Conservation (phyloP, 306 rosid genomes). For the Nissolia schottii region DNA sequence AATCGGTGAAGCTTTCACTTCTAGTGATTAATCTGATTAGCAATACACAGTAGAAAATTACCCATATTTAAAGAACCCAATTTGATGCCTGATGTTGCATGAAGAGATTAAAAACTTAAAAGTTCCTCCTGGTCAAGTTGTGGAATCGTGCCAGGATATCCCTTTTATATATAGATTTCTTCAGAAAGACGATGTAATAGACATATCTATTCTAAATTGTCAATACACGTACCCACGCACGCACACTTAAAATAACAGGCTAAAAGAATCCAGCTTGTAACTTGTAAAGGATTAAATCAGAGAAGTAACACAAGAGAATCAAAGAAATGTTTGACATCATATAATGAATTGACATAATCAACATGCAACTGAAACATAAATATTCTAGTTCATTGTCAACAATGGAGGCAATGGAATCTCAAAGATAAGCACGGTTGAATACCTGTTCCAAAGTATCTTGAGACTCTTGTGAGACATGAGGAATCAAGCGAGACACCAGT, state of each 20-base stretch:
- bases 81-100: neutral
- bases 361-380: neutral
- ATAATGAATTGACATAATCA: slow-evolving; percentile 20
- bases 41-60: neutral
- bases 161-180: neutral
- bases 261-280: neutral
- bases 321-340: neutral
- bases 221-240: neutral
- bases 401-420: neutral
- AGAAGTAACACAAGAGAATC: neutral
- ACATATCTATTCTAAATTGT: neutral
- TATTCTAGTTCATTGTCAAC: slow-evolving; percentile 1
- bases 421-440: slow-evolving; percentile 23
- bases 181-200: neutral
- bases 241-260: neutral
- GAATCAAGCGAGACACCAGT: slow-evolving; percentile 57
- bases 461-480: slow-evolving; percentile 48
- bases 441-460: slow-evolving; percentile 58
- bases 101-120: neutral
- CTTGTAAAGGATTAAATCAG: neutral
- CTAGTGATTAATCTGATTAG: neutral
- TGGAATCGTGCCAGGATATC: neutral
- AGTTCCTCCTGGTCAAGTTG: neutral
- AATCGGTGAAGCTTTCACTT: slow-evolving; percentile 12
- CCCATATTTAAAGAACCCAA: neutral